Evolutionary conservation across 192 early-diverging fungal genomes (phyloP).

Genomic region (Entrophospora sp.): DNA sequence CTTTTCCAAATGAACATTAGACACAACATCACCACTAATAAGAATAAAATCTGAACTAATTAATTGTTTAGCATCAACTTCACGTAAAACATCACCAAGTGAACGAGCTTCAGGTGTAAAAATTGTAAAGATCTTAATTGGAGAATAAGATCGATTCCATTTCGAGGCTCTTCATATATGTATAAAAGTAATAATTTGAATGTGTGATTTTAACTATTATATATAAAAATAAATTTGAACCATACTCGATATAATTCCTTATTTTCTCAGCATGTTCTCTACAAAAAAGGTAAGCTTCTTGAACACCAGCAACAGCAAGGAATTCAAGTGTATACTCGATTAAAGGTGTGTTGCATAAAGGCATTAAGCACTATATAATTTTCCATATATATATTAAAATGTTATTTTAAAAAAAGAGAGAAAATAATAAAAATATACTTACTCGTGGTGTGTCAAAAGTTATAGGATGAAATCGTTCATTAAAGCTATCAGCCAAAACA

Average conservation of each 20-base stretch:
- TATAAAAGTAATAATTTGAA: not conserved
- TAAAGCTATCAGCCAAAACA: conserved; percentile 83
- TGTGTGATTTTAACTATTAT: not conserved
- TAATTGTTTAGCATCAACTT: conserved; percentile 72
- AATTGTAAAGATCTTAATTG: conserved; percentile 64
- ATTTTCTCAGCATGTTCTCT: conserved; percentile 76
- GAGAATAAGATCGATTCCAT: conserved; percentile 58
- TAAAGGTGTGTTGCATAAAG: conserved; percentile 90
- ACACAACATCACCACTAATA: conserved; percentile 80
- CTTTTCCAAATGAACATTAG: conserved; percentile 74
- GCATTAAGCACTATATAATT: conserved; percentile 67
- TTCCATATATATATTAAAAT: not conserved
- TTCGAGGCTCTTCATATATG: conserved; percentile 42
- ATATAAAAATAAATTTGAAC: not conserved
- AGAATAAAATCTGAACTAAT: conserved; percentile 88
- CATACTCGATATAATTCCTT: conserved; percentile 73
- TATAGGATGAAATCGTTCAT: conserved; percentile 83
- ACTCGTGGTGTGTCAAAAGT: conserved; percentile 74
- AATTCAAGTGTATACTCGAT: conserved; percentile 96
- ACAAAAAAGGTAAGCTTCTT: conserved; percentile 82
- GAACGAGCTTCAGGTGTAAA: conserved; percentile 65
- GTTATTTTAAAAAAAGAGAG: not conserved
- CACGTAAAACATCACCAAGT: conserved; percentile 87
- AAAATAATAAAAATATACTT: conserved; percentile 21
- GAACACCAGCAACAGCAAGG: conserved; percentile 75